These are phyloP conservation scores for Neolentinus lepideus DNA, from an alignment of 1,284 basidiomycete species.

Conservation along the genomic window DNA sequence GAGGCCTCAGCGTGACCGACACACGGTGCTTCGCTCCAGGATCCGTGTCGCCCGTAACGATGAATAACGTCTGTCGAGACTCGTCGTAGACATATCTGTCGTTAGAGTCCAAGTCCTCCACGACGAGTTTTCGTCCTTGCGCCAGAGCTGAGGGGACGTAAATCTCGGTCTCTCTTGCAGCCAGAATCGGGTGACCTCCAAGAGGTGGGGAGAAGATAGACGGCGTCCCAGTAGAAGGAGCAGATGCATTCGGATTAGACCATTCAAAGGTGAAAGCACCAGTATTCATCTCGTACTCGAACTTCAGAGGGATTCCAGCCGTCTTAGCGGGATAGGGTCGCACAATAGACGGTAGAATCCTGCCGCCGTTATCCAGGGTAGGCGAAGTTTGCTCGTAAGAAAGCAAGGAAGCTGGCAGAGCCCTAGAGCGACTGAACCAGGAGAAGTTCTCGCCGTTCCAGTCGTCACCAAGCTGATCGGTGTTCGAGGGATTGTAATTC, in stretches of 20 bases:
- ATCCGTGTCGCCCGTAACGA: slow-evolving; percentile 38
- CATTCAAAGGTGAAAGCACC: slow-evolving; percentile 60
- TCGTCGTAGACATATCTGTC: slow-evolving; percentile 51
- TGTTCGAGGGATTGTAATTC: slow-evolving; percentile 92
- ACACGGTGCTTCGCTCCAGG: slow-evolving; percentile 41
- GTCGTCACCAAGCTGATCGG: slow-evolving; percentile 73
- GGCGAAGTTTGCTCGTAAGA: slow-evolving; percentile 49
- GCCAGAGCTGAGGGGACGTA: slow-evolving; percentile 64
- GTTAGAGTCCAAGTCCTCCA: slow-evolving; percentile 41
- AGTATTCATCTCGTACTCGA: slow-evolving; percentile 67
- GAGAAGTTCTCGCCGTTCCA: slow-evolving; percentile 98
- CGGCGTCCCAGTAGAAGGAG: slow-evolving; percentile 3
- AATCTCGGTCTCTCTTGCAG: slow-evolving; percentile 66
- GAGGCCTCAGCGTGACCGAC: slow-evolving; percentile 46
- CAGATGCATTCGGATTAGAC: slow-evolving; percentile 30
- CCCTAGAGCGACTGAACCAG: slow-evolving; percentile 73
- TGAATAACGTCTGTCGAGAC: slow-evolving; percentile 57
- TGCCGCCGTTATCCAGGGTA: slow-evolving; percentile 72
- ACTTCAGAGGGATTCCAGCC: slow-evolving; percentile 60
- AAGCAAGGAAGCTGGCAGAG: slow-evolving; percentile 41
- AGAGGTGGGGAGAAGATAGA: slow-evolving; percentile 17
- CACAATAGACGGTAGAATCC: slow-evolving; percentile 74
- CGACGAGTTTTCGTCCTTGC: slow-evolving; percentile 47
- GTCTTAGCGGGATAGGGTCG: slow-evolving; percentile 77
- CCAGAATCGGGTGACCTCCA: slow-evolving; percentile 29